These are phyloP conservation scores for Avena sativa DNA, from an alignment of 176 grass and related monocot genomes.

Conservation along the genomic window DNA sequence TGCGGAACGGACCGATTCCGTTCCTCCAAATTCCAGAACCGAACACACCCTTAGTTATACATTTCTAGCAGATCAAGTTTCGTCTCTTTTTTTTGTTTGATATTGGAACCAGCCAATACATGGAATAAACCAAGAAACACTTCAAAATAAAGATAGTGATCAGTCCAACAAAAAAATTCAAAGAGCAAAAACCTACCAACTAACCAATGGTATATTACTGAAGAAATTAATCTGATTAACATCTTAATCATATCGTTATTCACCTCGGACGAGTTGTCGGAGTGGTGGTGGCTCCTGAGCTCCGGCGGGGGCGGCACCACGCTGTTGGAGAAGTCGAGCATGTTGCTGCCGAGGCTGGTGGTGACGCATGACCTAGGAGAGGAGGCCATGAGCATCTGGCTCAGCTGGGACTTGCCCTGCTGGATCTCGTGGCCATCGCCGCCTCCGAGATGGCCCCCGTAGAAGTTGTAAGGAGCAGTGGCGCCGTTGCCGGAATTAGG, in stretches of 20 bases:
- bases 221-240: background rate
- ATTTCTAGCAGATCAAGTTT: background rate
- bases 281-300: conserved; percentile 54
- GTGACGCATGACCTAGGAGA: conserved; percentile 94
- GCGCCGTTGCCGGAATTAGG: background rate
- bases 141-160: background rate
- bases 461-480: conserved; percentile 49
- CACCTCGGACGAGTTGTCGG: conserved; percentile 93
- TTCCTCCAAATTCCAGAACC: no score
- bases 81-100: no score
- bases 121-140: background rate
- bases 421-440: conserved; percentile 70
- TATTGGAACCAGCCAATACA: background rate
- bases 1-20: no score
- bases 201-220: background rate
- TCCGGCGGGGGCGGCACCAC: conserved; percentile 43
- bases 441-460: conserved; percentile 42
- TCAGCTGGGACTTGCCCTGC: conserved; percentile 65
- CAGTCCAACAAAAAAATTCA: background rate
- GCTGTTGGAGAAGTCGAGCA: conserved; percentile 87
- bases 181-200: background rate
- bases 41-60: no score
- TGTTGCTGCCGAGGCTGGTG: conserved; percentile 80
- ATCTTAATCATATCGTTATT: conserved; percentile 8
- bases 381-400: conserved; percentile 70